Evolutionary conservation across 495 filamentous ascomycete species (phyloP), one percentile per base, ranked within the genome.

Genomic region (Penicillium canariense): DNA sequence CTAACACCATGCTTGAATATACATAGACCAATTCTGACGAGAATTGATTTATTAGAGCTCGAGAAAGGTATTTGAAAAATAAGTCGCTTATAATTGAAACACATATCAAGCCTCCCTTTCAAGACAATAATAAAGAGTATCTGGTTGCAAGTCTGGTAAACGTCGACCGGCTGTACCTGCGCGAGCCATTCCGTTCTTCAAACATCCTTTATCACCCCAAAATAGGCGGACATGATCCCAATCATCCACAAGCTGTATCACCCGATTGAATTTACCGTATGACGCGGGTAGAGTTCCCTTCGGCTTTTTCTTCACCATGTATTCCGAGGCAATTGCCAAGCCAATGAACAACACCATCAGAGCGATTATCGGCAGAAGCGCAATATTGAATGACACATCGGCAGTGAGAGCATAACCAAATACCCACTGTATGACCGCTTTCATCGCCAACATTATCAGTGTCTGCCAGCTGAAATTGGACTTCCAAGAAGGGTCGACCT

Each of bases 341-440:
- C 26, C 12, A 22, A 43, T 15, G 28, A 52, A 52, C 11, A 52
- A 14, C 18, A 28, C 17, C 36, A 43, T 31, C 7, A 52, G 27
- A 30, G 49, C 36, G 11, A 52, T 52, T 6, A 43, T 38, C 20
- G 49, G 49, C n/a, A 43, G 25, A 27, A 50, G 27, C 7, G 49
- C 35, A 35, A 52, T 23, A 26, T 52, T 52, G 15, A 52, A 32
- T 11, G 35, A 39, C 9, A 42, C 35, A 25, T 52, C 51, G 1
- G 51, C 51, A 10, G 51, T 25, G 14, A 54, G 27, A 14, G 42
- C 39, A 47, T 43, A 52, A 11, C 49, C 49, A 32, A 52, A 52
- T 15, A 43, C 38, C 49, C 49, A 52, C 23, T 52, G 49, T 20
- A 52, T 39, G 18, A 42, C 17, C 2, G 49, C 49, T 25, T 52